Conservation (phyloP, 2,329 filamentous ascomycete species). For the Xenoacremonium recifei region DNA sequence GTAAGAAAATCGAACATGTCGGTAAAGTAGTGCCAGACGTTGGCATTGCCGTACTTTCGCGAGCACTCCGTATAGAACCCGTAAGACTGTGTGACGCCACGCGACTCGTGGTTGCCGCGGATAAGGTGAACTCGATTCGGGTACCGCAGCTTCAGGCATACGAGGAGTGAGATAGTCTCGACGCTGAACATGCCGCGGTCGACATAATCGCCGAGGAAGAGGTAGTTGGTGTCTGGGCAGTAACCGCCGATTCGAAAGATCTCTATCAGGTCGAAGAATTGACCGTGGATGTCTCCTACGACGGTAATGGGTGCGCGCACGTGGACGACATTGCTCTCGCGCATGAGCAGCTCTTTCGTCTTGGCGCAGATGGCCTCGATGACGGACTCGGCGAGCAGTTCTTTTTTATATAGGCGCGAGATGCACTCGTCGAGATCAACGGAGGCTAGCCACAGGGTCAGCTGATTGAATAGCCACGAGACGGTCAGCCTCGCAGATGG, state of each 20-base stretch:
- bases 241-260: slow-evolving; percentile 98
- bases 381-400: slow-evolving; percentile 93
- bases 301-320: slow-evolving; percentile 94
- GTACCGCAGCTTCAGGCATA: slow-evolving; percentile 96
- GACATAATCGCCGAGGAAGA: slow-evolving; percentile 97
- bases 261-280: slow-evolving; percentile 98
- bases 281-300: slow-evolving; percentile 96
- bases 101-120: slow-evolving; percentile 95
- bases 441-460: slow-evolving; percentile 60
- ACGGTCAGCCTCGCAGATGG: no score
- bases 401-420: slow-evolving; percentile 92
- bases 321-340: slow-evolving; percentile 99
- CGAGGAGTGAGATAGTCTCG: slow-evolving; percentile 95
- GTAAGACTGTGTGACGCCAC: slow-evolving; percentile 97
- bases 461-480: no score
- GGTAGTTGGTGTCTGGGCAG: slow-evolving; percentile 96
- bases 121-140: slow-evolving; percentile 94
- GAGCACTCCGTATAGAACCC: slow-evolving; percentile 99
- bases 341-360: slow-evolving; percentile 98
- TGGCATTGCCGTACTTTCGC: slow-evolving; percentile 96
- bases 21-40: slow-evolving; percentile 99
- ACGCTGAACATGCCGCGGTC: slow-evolving; percentile 98
- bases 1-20: slow-evolving; percentile 99
- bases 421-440: slow-evolving; percentile 99
- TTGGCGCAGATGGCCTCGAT: slow-evolving; percentile 99